Evolutionary conservation across 73 alveolate species (phyloP).

Genomic region (Stentor coeruleus): DNA sequence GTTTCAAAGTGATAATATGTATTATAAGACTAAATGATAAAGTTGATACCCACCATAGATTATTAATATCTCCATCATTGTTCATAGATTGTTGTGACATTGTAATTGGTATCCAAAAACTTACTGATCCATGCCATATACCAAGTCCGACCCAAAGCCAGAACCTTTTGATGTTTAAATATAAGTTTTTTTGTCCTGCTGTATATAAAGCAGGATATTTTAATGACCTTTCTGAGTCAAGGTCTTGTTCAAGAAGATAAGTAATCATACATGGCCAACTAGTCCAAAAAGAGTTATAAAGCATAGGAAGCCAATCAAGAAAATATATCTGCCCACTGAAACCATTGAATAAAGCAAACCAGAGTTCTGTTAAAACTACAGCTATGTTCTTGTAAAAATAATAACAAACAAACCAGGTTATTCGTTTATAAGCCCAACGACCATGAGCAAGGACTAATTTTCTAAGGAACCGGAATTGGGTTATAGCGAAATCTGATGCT

Average conservation of each 20-base stretch:
- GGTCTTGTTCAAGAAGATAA: constrained; percentile 73
- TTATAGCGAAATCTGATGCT: constrained; percentile 85
- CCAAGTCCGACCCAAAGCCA: constrained; percentile 77
- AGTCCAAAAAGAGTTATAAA: constrained; percentile 94
- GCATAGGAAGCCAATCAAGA: constrained; percentile 92
- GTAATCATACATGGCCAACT: constrained; percentile 83
- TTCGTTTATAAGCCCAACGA: constrained; percentile 85
- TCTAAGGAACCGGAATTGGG: constrained; percentile 80
- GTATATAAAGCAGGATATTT: constrained; percentile 68
- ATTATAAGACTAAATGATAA: constrained; percentile 13
- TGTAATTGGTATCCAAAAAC: constrained; percentile 61
- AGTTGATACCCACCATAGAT: neutral
- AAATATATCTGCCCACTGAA: constrained; percentile 91
- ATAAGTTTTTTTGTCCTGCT: constrained; percentile 72
- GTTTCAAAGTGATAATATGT: neutral
- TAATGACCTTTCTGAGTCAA: constrained; percentile 49
- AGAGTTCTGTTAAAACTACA: constrained; percentile 83
- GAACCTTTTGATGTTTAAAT: constrained; percentile 60
- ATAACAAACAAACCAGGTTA: constrained; percentile 87
- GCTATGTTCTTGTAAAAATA: constrained; percentile 91
- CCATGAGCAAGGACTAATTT: constrained; percentile 90
- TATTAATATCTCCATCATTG: constrained; percentile 21
- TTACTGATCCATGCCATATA: constrained; percentile 66
- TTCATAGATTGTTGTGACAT: constrained; percentile 39
- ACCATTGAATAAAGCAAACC: constrained; percentile 82